A percentile compares a stretch with the other conserved stretches of the same genome.
phyloP scores from a whole-genome alignment of 805 yeast species.

The Teunomyces kruisii region DNA sequence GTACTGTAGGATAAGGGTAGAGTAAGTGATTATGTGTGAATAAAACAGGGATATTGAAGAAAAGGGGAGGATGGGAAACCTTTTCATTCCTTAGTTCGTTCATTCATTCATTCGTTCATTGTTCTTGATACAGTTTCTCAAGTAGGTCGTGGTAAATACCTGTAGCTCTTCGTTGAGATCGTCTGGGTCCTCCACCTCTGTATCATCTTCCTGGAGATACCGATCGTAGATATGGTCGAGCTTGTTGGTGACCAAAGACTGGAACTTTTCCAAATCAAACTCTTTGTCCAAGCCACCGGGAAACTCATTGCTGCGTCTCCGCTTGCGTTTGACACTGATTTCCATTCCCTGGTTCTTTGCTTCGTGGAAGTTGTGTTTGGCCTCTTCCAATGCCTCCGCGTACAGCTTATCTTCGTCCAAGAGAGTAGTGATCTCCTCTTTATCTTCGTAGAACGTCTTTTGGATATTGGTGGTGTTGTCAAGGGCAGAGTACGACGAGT shows the following conservation, averaged over 20 bases:
- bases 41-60: no score
- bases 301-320: conserved; percentile 1
- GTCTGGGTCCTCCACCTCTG: conserved; percentile 7
- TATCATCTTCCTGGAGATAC: conserved; percentile 5
- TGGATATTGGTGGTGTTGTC: conserved; percentile 38
- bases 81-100: no score
- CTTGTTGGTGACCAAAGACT: conserved; percentile 18
- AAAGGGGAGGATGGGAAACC: no score
- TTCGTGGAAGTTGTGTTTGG: conserved; percentile 17
- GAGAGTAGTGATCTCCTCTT: conserved; percentile 35
- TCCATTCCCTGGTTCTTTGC: conserved; percentile 7
- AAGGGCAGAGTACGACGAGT: conserved; percentile 36
- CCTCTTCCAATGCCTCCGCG: conserved; percentile 22
- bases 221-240: conserved; percentile 18
- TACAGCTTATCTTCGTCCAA: conserved; percentile 35
- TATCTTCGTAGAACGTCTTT: conserved; percentile 42
- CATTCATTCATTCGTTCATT: conserved; percentile 4
- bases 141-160: conserved; percentile 24
- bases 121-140: conserved; percentile 30
- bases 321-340: conserved; percentile 8
- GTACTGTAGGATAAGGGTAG: no score
- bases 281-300: conserved; percentile 2
- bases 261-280: conserved; percentile 25
- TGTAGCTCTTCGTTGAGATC: conserved; percentile 23
- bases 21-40: no score